phyloP scores from a whole-genome alignment of 2,329 filamentous ascomycete species.

The Pseudopyrenochaeta lycopersici region DNA sequence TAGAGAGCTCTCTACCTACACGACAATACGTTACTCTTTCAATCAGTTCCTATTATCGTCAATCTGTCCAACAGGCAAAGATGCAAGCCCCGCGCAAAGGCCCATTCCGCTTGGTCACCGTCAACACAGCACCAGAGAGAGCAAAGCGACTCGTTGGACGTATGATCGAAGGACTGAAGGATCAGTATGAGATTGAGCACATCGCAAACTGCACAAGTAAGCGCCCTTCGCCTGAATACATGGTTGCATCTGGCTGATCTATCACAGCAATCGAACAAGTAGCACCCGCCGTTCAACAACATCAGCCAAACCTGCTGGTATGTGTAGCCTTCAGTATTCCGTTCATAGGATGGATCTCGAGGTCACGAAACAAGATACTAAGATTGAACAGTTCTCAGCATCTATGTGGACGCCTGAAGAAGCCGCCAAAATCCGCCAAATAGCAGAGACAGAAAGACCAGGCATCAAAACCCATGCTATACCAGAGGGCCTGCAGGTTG shows the following conservation, averaged over 20 bases:
- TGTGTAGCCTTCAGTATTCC: conserved; percentile 14
- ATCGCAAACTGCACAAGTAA: conserved; percentile 69
- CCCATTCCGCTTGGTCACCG: conserved; percentile 71
- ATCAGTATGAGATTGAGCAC: conserved; percentile 70
- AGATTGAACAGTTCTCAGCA: conserved; percentile 63
- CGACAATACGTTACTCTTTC: background rate
- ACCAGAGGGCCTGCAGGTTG: conserved; percentile 63
- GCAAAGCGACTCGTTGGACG: conserved; percentile 70
- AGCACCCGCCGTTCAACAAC: conserved; percentile 59
- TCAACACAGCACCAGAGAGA: conserved; percentile 73
- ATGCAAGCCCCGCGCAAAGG: conserved; percentile 45
- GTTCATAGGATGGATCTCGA: background rate
- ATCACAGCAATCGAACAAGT: conserved; percentile 64
- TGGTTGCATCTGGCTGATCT: background rate
- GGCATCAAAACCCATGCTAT: conserved; percentile 63
- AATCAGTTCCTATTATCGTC: background rate
- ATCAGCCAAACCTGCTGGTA: conserved; percentile 66
- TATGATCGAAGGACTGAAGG: conserved; percentile 68
- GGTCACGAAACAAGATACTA: background rate
- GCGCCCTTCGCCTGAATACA: conserved; percentile 20
- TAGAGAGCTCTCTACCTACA: background rate
- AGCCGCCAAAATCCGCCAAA: conserved; percentile 55
- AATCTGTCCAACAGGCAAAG: background rate
- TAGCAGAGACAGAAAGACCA: conserved; percentile 57
- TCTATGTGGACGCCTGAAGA: conserved; percentile 67